Base-by-base conservation (phyloP, 2,329 filamentous ascomycete species). In the Penicillium hesseltinei region DNA sequence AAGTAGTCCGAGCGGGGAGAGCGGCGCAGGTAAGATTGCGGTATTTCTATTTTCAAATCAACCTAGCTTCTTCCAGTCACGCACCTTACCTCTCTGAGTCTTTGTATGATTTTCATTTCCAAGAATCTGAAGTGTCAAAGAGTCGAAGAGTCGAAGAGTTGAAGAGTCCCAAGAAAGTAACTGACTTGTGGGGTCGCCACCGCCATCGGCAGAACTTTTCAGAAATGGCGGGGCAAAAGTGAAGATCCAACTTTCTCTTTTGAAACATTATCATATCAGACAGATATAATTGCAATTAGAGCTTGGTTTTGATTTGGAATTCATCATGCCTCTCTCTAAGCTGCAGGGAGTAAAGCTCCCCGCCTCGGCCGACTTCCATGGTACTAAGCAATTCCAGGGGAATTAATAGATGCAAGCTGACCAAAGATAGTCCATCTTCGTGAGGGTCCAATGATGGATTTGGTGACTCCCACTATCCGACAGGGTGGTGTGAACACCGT, bases 401-500 rank as follows among this genome's bases (percentile, higher is more conserved):
- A 29, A 21, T 47, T 47, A 13, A 54, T 51, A 50, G 42, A 31
- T 51, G 57, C 42, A 29, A 31, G 58, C 61, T 62, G 50, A 62
- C 61, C 39, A 54, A 33, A 33, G 27, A 49, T 65, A 65, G 88
- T 90, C 66, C 88, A 91, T 73, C 78, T 91, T 64, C 84, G 88
- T 31, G 84, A 90, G 72, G 88, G 82, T 21, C 78, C 82, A 57
- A 83, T 77, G 79, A 86, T 88, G 81, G 78, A 85, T 57, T 68
- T 80, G 17, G 81, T 85, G 44, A 79, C 78, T 31, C 81, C 81
- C 29, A 80, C 77, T 17, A 81, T 85, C 59, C 80, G 82, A 51
- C 72, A 80, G 58, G 87, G 87, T 63, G 88, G 88, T 49, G 84
- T 88, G 62, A 84, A 89, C 69, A 85, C 84, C 13, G 86, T 81